Percentiles rank a stretch among this genome's conserved stretches.
Conservation (phyloP, 257 asterid genomes). For the Euphrasia confusa region DNA sequence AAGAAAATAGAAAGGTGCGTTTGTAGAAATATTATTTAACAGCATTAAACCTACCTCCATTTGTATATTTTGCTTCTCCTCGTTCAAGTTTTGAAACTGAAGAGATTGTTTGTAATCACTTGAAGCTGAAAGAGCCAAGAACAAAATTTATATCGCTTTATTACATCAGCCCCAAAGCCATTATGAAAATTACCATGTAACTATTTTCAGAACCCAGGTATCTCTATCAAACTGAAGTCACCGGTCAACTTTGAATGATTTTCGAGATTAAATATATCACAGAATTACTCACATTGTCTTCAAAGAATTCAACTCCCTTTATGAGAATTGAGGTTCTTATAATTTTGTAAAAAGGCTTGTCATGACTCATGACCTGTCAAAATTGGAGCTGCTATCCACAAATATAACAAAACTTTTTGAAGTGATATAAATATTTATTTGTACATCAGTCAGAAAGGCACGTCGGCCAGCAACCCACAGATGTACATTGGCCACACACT, state of each 20-base stretch:
- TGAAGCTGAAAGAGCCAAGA: slow-evolving; percentile 57
- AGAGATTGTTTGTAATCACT: slow-evolving; percentile 97
- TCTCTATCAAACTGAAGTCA: neutral
- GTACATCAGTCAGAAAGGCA: neutral
- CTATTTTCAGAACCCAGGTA: slow-evolving; percentile 1
- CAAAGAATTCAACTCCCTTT: slow-evolving; percentile 16
- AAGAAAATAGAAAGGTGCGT: slow-evolving; percentile 8
- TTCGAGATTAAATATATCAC: neutral
- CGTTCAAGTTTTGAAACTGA: slow-evolving; percentile 89
- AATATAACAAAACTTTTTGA: slow-evolving; percentile 1
- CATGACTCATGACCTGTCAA: neutral
- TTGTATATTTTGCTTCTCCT: slow-evolving; percentile 94
- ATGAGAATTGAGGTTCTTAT: neutral
- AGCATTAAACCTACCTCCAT: slow-evolving; percentile 60
- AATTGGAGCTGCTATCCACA: neutral
- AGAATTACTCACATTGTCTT: slow-evolving; percentile 1
- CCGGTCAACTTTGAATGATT: neutral
- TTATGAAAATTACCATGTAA: neutral
- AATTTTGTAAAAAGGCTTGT: neutral
- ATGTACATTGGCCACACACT: slow-evolving; percentile 7
- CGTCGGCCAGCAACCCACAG: slow-evolving; percentile 5
- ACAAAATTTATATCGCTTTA: slow-evolving; percentile 11
- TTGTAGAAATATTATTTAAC: slow-evolving; percentile 15
- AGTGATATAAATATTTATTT: neutral
- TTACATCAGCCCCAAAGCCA: slow-evolving; percentile 2